phyloP scores from a whole-genome alignment of 192 early-diverging fungal genomes.

The Coemansia sp. region DNA sequence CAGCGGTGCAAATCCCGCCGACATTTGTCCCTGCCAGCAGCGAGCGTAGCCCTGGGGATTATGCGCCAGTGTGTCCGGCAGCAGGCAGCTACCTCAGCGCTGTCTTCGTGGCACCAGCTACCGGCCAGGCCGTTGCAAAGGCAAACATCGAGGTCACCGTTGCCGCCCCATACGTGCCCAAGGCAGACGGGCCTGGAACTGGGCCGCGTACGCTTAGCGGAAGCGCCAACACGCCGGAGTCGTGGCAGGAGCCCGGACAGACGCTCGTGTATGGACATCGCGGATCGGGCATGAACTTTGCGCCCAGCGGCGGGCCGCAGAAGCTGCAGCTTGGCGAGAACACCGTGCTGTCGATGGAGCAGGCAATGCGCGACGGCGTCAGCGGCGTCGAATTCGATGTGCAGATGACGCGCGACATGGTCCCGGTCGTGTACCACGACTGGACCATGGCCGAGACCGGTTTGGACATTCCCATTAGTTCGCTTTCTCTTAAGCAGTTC shows the following conservation, averaged over 20 bases:
- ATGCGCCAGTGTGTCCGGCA: conserved; percentile 28
- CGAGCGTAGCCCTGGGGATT: conserved; percentile 35
- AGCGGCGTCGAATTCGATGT: conserved; percentile 94
- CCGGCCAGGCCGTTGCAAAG: conserved; percentile 33
- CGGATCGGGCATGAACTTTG: conserved; percentile 80
- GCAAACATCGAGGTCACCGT: conserved; percentile 41
- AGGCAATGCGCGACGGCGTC: conserved; percentile 80
- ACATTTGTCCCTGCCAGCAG: conserved; percentile 23
- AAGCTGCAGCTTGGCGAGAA: conserved; percentile 88
- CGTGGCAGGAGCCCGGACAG: conserved; percentile 32
- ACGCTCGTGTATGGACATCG: conserved; percentile 82
- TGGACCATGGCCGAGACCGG: conserved; percentile 80
- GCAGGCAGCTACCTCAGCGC: conserved; percentile 41
- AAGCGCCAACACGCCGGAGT: neutral
- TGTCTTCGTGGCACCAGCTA: conserved; percentile 25
- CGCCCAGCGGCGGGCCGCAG: conserved; percentile 46
- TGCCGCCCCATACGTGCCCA: conserved; percentile 32
- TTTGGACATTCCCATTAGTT: conserved; percentile 65
- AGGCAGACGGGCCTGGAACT: neutral
- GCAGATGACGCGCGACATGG: conserved; percentile 86
- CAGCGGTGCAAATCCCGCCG: conserved; percentile 35
- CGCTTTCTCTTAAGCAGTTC: conserved; percentile 73
- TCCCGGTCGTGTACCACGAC: conserved; percentile 91
- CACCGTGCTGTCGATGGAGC: conserved; percentile 82
- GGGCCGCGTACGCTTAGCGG: neutral